These are phyloP conservation scores for Alternaria tenuissima DNA, from an alignment of 2,329 filamentous ascomycete species.

Conservation along the genomic window DNA sequence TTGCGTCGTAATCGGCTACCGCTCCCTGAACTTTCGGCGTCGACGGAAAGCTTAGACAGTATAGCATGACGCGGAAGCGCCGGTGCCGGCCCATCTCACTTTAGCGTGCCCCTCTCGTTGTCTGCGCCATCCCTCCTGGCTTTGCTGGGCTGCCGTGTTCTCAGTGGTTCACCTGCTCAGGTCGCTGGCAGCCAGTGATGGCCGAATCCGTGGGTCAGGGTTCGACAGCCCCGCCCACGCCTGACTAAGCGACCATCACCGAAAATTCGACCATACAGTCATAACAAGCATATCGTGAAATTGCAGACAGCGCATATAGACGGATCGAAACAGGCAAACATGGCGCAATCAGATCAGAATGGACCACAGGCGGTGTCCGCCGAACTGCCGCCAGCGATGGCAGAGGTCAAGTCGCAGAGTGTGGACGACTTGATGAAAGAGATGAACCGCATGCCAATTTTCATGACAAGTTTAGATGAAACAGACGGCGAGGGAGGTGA, in stretches of 20 bases:
- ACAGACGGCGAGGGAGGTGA: constrained; percentile 70
- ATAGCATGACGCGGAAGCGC: constrained; percentile 15
- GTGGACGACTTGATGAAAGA: constrained; percentile 69
- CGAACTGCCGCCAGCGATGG: constrained; percentile 66
- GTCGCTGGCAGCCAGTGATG: constrained; percentile 2
- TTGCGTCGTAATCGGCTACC: constrained; percentile 14
- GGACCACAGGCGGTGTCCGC: constrained; percentile 45
- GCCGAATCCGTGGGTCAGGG: not conserved
- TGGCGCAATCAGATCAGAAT: constrained; percentile 27
- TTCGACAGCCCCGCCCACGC: constrained; percentile 9
- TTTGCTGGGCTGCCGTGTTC: constrained; percentile 1
- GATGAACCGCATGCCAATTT: constrained; percentile 79
- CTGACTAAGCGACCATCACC: constrained; percentile 34
- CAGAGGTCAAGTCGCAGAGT: constrained; percentile 63
- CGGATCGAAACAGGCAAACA: constrained; percentile 9
- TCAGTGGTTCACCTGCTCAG: not conserved
- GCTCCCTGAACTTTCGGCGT: not conserved
- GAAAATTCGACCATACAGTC: constrained; percentile 23
- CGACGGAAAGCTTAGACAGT: constrained; percentile 1
- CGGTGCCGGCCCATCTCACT: not conserved
- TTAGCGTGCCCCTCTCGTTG: constrained; percentile 15
- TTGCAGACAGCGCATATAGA: not conserved
- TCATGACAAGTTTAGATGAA: constrained; percentile 89
- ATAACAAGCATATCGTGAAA: constrained; percentile 8
- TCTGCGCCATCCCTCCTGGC: constrained; percentile 11